Evolutionary conservation across 2,329 filamentous ascomycete genomes (phyloP).

Genomic region (Penicillium palitans): DNA sequence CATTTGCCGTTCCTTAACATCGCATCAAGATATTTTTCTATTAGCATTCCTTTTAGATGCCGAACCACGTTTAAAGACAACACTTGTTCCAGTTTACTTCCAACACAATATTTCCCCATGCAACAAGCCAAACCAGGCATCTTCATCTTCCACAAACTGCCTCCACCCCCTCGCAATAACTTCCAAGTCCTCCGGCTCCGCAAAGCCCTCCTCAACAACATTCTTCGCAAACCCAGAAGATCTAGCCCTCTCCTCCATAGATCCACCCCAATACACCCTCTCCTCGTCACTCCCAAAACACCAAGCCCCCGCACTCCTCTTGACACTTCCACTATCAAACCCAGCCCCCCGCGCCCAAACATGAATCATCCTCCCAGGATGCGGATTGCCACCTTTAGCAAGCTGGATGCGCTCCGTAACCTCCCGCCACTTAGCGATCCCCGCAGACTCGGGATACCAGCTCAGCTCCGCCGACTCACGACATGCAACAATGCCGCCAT

Average conservation of each 20-base stretch:
- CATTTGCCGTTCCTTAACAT: neutral
- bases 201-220: constrained; percentile 34
- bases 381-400: constrained; percentile 31
- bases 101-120: constrained; percentile 43
- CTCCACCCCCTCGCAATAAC: constrained; percentile 37
- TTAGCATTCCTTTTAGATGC: neutral
- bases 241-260: constrained; percentile 34
- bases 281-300: constrained; percentile 38
- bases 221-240: constrained; percentile 32
- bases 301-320: constrained; percentile 36
- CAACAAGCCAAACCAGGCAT: constrained; percentile 40
- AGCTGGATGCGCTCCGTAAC: constrained; percentile 23
- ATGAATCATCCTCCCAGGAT: constrained; percentile 34
- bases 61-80: neutral
- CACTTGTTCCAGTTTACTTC: constrained; percentile 21
- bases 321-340: constrained; percentile 28
- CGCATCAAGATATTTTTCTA: neutral
- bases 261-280: constrained; percentile 37
- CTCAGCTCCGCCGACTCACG: constrained; percentile 42
- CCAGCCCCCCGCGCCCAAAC: constrained; percentile 40
- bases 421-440: constrained; percentile 28
- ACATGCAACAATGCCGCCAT: constrained; percentile 54
- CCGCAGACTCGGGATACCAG: constrained; percentile 36
- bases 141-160: constrained; percentile 35
- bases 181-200: constrained; percentile 34